A percentile compares a stretch with the other conserved stretches of the same genome.
Conservation (phyloP, 75 land plant genomes). For the Sequoia sempervirens region DNA sequence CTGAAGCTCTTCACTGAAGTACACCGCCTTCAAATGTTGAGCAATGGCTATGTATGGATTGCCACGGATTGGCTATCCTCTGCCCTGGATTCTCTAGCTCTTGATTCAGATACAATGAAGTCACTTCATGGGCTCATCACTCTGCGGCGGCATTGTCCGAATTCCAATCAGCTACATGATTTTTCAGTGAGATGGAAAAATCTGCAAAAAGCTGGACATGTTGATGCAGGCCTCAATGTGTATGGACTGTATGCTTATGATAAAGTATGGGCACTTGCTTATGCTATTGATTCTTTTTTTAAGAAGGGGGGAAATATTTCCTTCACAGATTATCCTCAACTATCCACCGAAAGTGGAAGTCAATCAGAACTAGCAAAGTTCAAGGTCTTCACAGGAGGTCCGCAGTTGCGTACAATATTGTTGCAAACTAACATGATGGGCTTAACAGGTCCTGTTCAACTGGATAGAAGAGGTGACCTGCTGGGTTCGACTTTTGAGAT, state of each 20-base stretch:
- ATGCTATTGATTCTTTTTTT: slow-evolving; percentile 36
- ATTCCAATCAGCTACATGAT: slow-evolving; percentile 29
- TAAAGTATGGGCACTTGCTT: slow-evolving; percentile 67
- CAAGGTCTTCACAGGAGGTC: slow-evolving; percentile 47
- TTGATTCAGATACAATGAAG: slow-evolving; percentile 17
- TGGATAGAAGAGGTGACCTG: slow-evolving; percentile 31
- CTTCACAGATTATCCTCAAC: slow-evolving; percentile 26
- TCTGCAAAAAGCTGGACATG: slow-evolving; percentile 9
- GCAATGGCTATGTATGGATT: slow-evolving; percentile 77
- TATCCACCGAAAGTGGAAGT: slow-evolving; percentile 1
- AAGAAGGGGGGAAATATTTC: slow-evolving; percentile 41
- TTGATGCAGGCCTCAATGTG: slow-evolving; percentile 21
- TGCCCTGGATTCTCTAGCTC: slow-evolving; percentile 20
- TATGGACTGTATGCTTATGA: slow-evolving; percentile 80
- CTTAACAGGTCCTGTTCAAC: slow-evolving; percentile 35
- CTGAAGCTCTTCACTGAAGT: slow-evolving; percentile 50
- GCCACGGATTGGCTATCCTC: slow-evolving; percentile 70
- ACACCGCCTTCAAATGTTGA: slow-evolving; percentile 51
- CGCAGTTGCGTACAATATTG: slow-evolving; percentile 7
- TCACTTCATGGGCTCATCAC: slow-evolving; percentile 63
- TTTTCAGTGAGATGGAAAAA: slow-evolving; percentile 48
- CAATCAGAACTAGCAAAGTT: neutral
- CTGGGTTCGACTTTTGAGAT: slow-evolving; percentile 40
- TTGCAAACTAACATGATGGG: slow-evolving; percentile 20
- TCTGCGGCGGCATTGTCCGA: slow-evolving; percentile 54